Evolutionary conservation across 345 rosid species (phyloP).

Genomic region (Limnanthes douglasii): DNA sequence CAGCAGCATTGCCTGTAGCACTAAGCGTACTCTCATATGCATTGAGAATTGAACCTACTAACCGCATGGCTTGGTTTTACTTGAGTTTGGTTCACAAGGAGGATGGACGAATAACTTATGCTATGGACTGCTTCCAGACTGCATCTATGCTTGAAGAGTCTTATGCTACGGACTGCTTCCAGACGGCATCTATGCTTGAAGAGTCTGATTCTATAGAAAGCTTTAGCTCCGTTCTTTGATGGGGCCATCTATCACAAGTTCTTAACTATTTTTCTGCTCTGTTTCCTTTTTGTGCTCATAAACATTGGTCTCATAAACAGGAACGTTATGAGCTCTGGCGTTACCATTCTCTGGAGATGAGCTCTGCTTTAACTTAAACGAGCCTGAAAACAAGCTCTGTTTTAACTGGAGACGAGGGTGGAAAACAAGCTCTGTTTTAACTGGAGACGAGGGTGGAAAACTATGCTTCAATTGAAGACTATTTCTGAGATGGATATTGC

Average conservation of each 20-base stretch:
- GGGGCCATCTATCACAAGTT: constrained; percentile 5
- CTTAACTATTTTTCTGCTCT: neutral
- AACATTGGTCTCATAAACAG: too few species aligned
- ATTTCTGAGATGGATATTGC: too few species aligned
- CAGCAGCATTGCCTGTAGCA: constrained; percentile 52
- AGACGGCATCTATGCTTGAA: too few species aligned
- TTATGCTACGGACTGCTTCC: constrained; percentile 77
- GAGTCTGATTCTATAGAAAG: constrained; percentile 55
- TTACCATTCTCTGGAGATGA: too few species aligned
- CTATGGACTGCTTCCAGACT: constrained; percentile 84
- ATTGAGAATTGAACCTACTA: constrained; percentile 75
- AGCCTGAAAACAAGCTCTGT: too few species aligned
- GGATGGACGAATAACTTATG: constrained; percentile 81
- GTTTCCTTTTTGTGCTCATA: neutral
- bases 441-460: too few species aligned
- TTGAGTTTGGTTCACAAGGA: constrained; percentile 63
- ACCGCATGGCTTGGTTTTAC: constrained; percentile 74
- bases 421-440: too few species aligned
- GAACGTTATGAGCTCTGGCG: too few species aligned
- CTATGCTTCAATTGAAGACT: too few species aligned
- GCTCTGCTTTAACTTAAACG: too few species aligned
- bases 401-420: too few species aligned
- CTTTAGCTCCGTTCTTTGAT: constrained; percentile 32
- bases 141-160: constrained; percentile 92
- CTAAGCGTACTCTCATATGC: constrained; percentile 84